Evolutionary conservation across 208 protist species (phyloP).

Genomic region (Acanthamoeba lenticulata): DNA sequence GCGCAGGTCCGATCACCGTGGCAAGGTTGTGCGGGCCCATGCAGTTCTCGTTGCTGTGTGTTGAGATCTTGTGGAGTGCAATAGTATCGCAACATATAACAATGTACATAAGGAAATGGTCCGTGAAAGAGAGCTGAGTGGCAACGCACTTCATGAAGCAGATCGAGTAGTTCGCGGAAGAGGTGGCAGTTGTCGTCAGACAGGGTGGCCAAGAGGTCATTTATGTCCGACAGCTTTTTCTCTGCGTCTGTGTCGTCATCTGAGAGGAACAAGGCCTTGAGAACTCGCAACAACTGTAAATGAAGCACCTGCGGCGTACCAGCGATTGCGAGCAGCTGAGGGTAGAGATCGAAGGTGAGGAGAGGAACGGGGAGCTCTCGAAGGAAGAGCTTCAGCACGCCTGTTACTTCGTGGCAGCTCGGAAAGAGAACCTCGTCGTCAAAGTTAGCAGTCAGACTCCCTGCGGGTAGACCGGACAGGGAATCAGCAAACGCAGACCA

Average conservation of each 20-base stretch:
- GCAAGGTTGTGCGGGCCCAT: slow-evolving; percentile 46
- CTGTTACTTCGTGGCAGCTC: not conserved
- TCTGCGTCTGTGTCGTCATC: not conserved
- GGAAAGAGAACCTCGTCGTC: not conserved
- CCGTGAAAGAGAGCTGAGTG: not conserved
- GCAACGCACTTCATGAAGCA: not conserved
- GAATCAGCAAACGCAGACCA: no score
- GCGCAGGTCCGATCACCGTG: slow-evolving; percentile 38
- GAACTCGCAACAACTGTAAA: not conserved
- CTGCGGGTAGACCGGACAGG: not conserved
- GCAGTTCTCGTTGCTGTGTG: slow-evolving; percentile 19
- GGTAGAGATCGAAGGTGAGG: slow-evolving; percentile 29
- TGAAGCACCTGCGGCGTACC: no score
- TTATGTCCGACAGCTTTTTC: not conserved
- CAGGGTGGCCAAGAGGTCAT: not conserved
- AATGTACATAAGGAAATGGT: not conserved
- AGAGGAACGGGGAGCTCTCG: not conserved
- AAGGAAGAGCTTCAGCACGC: slow-evolving; percentile 40
- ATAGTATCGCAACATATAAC: not conserved
- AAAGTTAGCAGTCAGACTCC: not conserved
- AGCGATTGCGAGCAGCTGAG: not conserved
- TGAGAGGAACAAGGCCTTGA: not conserved
- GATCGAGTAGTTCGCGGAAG: not conserved
- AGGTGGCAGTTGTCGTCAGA: slow-evolving; percentile 7
- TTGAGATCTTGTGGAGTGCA: not conserved